phyloP scores from a whole-genome alignment of 1,139 yeast genomes.

The Martiniozyma asiatica region DNA sequence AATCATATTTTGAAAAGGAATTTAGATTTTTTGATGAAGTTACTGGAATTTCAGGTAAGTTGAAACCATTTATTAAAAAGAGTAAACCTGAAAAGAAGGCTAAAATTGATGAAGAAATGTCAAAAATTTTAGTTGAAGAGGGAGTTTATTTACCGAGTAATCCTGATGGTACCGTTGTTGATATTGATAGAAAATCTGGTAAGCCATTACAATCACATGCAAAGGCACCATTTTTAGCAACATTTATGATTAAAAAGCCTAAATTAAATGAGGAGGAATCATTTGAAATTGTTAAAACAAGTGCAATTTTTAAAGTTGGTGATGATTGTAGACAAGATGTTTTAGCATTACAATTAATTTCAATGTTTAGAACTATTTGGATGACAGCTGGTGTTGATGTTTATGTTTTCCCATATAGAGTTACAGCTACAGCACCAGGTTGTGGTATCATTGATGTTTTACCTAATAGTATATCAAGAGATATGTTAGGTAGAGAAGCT shows the following conservation, averaged over 20 bases:
- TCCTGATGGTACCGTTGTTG: conserved; percentile 90
- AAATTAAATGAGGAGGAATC: conserved; percentile 20
- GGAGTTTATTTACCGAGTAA: conserved; percentile 93
- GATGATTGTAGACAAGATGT: conserved; percentile 99
- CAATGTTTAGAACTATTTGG: conserved; percentile 89
- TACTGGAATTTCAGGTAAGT: conserved; percentile 85
- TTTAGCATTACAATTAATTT: conserved; percentile 80
- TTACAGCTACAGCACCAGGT: conserved; percentile 98
- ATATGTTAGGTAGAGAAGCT: conserved; percentile 98
- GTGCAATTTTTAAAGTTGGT: conserved; percentile 97
- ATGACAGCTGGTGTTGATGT: conserved; percentile 76
- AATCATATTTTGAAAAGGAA: conserved; percentile 64
- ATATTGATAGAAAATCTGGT: conserved; percentile 86
- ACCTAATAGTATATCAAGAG: conserved; percentile 90
- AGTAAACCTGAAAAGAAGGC: conserved; percentile 93
- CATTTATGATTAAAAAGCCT: conserved; percentile 69
- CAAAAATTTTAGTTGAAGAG: conserved; percentile 57
- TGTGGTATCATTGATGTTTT: conserved; percentile 98
- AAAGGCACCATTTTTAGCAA: conserved; percentile 96
- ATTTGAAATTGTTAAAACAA: conserved; percentile 30
- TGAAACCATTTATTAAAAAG: conserved; percentile 87
- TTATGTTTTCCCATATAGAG: conserved; percentile 86
- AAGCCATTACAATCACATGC: conserved; percentile 98
- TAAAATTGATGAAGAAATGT: conserved; percentile 95
- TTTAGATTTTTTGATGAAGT: conserved; percentile 86